Conservation (phyloP, 1,284 basidiomycete species). For the Caloboletus firmus region DNA sequence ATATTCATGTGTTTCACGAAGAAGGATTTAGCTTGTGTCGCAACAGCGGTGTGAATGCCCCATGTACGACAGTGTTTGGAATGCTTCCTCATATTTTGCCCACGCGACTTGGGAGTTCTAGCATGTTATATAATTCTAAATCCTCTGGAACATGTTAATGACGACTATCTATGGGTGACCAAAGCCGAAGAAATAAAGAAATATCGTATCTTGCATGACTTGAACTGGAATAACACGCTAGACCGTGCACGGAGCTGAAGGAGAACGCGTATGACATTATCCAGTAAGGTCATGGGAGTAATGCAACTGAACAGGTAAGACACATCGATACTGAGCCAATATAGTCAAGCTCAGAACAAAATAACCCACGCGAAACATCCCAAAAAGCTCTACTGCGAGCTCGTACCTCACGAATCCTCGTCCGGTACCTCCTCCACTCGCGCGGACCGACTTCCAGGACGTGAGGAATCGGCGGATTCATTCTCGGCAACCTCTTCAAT, state of each 20-base stretch:
- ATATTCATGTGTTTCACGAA: too few relatives aligned
- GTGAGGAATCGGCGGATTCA: conserved; percentile 48
- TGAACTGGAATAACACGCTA: background rate
- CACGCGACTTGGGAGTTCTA: too few relatives aligned
- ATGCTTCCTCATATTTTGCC: too few relatives aligned
- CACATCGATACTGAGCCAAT: background rate
- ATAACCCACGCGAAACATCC: background rate
- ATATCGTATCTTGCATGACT: background rate
- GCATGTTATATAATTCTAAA: background rate
- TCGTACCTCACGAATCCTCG: conserved; percentile 42
- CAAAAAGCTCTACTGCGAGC: background rate
- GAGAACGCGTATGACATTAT: conserved; percentile 21
- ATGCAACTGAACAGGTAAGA: conserved; percentile 27
- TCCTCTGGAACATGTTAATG: background rate
- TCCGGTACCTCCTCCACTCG: conserved; percentile 60
- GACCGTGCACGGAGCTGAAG: background rate
- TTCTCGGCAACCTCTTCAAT: conserved; percentile 57
- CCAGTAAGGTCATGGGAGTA: conserved; percentile 38
- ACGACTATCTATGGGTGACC: background rate
- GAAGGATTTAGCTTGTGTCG: too few relatives aligned
- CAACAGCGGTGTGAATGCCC: too few relatives aligned
- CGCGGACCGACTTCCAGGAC: conserved; percentile 59
- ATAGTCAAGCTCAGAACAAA: background rate
- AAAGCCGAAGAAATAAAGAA: background rate
- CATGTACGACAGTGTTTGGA: too few relatives aligned